These are phyloP conservation scores for Curvularia sp. DNA, from an alignment of 2,329 filamentous ascomycete genomes.

Conservation along the genomic window DNA sequence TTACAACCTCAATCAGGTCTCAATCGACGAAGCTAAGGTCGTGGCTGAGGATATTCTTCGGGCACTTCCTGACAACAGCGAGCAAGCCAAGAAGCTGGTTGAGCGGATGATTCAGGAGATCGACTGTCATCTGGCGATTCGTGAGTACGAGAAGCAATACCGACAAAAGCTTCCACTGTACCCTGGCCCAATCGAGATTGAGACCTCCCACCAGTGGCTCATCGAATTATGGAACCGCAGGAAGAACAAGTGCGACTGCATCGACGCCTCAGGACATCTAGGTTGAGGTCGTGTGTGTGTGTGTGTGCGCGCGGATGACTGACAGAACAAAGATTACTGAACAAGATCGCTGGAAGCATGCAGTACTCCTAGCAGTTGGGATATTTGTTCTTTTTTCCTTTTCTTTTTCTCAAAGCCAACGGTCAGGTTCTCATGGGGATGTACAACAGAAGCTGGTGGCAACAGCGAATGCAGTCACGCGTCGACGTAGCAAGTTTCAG, in stretches of 20 bases:
- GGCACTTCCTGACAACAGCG: slow-evolving; percentile 7
- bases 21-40: slow-evolving; percentile 12
- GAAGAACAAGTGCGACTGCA: slow-evolving; percentile 31
- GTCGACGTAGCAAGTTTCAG: slow-evolving; percentile 7
- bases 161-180: slow-evolving; percentile 37
- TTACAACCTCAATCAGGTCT: slow-evolving; percentile 21
- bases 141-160: slow-evolving; percentile 33
- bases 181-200: slow-evolving; percentile 32
- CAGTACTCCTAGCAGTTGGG: neutral
- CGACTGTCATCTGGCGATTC: slow-evolving; percentile 26
- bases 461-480: slow-evolving; percentile 4
- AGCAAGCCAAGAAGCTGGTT: slow-evolving; percentile 21
- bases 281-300: neutral
- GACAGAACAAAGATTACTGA: slow-evolving; percentile 5
- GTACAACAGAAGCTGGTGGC: neutral
- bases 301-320: neutral
- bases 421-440: slow-evolving; percentile 4
- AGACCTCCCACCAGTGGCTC: slow-evolving; percentile 36
- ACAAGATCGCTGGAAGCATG: neutral
- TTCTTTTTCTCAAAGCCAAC: slow-evolving; percentile 8
- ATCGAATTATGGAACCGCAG: slow-evolving; percentile 29
- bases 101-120: slow-evolving; percentile 33
- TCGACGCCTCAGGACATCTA: slow-evolving; percentile 9
- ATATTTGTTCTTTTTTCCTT: slow-evolving; percentile 14
- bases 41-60: slow-evolving; percentile 19